Conservation (phyloP, 179 eudicot species). For the Drosera spatulata region DNA sequence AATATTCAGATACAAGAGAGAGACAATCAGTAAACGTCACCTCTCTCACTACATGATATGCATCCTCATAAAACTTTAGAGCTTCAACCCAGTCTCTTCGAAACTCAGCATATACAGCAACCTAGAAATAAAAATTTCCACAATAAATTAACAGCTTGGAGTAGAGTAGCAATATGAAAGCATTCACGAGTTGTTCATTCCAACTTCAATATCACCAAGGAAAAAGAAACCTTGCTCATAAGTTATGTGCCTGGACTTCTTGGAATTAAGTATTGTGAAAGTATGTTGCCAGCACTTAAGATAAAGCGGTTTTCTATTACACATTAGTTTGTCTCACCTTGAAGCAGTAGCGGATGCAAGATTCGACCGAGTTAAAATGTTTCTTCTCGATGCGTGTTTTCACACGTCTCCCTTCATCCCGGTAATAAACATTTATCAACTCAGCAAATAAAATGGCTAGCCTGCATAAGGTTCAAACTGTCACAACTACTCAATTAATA, state of each 20-base stretch:
- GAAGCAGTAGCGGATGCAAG: slow-evolving; percentile 78
- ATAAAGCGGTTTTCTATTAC: background rate
- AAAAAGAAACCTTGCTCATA: too few species aligned
- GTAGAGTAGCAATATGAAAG: background rate
- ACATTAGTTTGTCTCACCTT: slow-evolving; percentile 37
- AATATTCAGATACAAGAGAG: background rate
- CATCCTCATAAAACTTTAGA: slow-evolving; percentile 78
- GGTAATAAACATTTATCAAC: slow-evolving; percentile 52
- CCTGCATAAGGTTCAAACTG: slow-evolving; percentile 32
- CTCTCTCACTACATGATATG: slow-evolving; percentile 82
- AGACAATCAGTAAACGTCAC: slow-evolving; percentile 22
- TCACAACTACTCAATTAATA: background rate
- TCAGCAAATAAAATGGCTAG: slow-evolving; percentile 58
- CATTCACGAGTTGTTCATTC: too few species aligned
- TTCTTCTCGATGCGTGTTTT: slow-evolving; percentile 78
- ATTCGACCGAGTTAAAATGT: slow-evolving; percentile 50
- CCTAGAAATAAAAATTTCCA: slow-evolving; percentile 36
- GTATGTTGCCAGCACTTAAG: background rate
- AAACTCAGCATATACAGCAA: slow-evolving; percentile 96
- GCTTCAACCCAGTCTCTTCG: slow-evolving; percentile 99
- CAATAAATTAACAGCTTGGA: background rate
- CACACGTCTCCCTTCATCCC: slow-evolving; percentile 83
- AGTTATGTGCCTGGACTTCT: background rate
- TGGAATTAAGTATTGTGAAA: background rate
- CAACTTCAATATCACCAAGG: too few species aligned